Conservation (phyloP, 179 eudicot genomes). For the Silene coronaria region DNA sequence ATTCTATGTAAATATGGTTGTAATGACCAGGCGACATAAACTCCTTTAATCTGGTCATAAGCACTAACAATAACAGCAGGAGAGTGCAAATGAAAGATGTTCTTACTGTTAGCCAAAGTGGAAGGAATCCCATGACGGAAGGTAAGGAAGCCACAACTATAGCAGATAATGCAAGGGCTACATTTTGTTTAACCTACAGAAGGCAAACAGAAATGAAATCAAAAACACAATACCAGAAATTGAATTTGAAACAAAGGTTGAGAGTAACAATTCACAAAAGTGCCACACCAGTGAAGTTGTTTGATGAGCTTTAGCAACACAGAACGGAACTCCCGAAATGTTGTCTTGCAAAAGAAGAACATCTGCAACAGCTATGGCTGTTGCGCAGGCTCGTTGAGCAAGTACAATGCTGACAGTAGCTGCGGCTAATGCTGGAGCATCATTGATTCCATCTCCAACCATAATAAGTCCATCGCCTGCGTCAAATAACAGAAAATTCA, state of each 20-base stretch:
- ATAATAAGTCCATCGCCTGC: conserved; percentile 84
- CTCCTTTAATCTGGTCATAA: neutral
- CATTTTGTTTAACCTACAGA: conserved; percentile 90
- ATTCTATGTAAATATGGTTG: neutral
- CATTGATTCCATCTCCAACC: conserved; percentile 99
- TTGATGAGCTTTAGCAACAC: conserved; percentile 83
- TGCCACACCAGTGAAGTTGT: conserved; percentile 68
- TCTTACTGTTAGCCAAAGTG: conserved; percentile 89
- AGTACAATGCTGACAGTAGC: conserved; percentile 91
- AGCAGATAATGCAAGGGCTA: conserved; percentile 83
- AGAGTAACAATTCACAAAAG: neutral
- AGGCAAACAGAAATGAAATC: neutral
- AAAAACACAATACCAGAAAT: neutral
- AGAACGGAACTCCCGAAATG: conserved; percentile 85
- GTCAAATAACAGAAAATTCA: conserved; percentile 4
- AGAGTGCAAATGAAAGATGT: neutral
- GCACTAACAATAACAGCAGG: neutral
- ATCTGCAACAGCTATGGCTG: conserved; percentile 93
- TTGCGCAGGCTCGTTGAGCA: conserved; percentile 90
- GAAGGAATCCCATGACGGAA: conserved; percentile 83
- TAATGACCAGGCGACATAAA: neutral
- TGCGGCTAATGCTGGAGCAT: conserved; percentile 98
- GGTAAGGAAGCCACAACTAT: conserved; percentile 83
- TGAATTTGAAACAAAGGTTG: neutral
- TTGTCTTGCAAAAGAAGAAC: conserved; percentile 84